phyloP scores from a whole-genome alignment of 352 stramenopile species.

The Hyaloperonospora arabidopsidis region DNA sequence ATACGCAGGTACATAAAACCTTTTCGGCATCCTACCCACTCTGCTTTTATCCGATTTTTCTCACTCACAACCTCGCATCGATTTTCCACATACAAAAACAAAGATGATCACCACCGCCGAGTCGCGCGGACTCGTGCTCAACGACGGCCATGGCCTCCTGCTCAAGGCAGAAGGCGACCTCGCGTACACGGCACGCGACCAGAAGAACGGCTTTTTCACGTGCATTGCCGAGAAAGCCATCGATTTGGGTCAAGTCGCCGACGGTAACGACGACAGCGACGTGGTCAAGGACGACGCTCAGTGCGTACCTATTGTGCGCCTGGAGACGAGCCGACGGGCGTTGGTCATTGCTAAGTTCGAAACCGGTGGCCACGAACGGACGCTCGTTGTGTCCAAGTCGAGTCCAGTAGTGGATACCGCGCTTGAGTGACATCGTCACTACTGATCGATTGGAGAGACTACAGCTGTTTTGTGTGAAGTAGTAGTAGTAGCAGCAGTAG shows the following conservation, averaged over 20 bases:
- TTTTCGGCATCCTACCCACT: no score
- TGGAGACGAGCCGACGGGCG: conserved; percentile 46
- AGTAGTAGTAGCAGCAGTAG: neutral
- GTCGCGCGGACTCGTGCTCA: conserved; percentile 53
- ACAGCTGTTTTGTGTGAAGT: neutral
- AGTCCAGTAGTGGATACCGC: conserved; percentile 12
- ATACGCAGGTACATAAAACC: no score
- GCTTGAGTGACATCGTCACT: conserved; percentile 12
- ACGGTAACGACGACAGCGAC: conserved; percentile 24
- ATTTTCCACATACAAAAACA: neutral
- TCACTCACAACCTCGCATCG: no score
- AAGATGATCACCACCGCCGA: neutral
- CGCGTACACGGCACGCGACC: conserved; percentile 32
- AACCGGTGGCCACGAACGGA: conserved; percentile 34
- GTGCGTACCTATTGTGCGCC: conserved; percentile 39
- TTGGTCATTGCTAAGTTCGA: conserved; percentile 56
- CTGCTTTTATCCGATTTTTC: no score
- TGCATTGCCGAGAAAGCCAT: conserved; percentile 63
- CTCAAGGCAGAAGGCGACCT: conserved; percentile 63
- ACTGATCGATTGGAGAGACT: neutral
- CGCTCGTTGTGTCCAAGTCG: conserved; percentile 55
- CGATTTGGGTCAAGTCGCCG: conserved; percentile 34
- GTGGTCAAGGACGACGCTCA: conserved; percentile 26
- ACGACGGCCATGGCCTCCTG: conserved; percentile 65
- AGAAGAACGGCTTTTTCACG: conserved; percentile 71